Evolutionary conservation across 352 stramenopile species (phyloP), one percentile per base, ranked within the genome.

Genomic region (Globisporangium acanthophoron): DNA sequence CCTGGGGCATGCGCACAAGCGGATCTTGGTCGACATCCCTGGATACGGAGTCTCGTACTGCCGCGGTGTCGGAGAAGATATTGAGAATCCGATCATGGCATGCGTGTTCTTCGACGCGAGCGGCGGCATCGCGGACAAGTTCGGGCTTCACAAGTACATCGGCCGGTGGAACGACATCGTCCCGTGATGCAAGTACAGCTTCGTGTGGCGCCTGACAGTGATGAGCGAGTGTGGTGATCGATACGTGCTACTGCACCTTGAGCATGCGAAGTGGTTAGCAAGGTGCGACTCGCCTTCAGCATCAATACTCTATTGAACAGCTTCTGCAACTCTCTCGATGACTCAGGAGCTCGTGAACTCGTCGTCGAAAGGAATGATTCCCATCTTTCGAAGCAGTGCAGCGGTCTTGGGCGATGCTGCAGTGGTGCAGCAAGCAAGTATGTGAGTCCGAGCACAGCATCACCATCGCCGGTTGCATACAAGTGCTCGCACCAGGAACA

Each of bases 401-500:
- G 59, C 52, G 1, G 59, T 65, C 46, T 21, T 35, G 33, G 59
- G 59, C 3, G 59, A 48, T 5, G 59, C 59, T 65, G 13, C 2
- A 31, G 58, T 4, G 20, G 15, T n/a, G 20, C n/a, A 40, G 24
- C 24, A 27, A 27, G 24, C 24, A 27, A 27, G 24, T 27, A 27
- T 27, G 24, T 27, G 24, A 27, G 24, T 27, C 1, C 24, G 24
- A 27, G 24, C 24, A 27, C 24, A 27, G 24, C 24, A 27, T 27
- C 1, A 27, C 24, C 24, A 27, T 27, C 24, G 24, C 1, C 24
- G 24, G 24, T 27, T 27, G 24, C 21, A 18, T 40, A 48, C 3
- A 3, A n/a, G 1, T 31, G 4, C 16, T n/a, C 54, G 33, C 69
- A 85, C 75, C 75, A 58, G 75, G 72, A 45, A 85, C 66, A 18